Conservation (phyloP, 164 flowering plant species). For the Warburgia ugandensis region DNA sequence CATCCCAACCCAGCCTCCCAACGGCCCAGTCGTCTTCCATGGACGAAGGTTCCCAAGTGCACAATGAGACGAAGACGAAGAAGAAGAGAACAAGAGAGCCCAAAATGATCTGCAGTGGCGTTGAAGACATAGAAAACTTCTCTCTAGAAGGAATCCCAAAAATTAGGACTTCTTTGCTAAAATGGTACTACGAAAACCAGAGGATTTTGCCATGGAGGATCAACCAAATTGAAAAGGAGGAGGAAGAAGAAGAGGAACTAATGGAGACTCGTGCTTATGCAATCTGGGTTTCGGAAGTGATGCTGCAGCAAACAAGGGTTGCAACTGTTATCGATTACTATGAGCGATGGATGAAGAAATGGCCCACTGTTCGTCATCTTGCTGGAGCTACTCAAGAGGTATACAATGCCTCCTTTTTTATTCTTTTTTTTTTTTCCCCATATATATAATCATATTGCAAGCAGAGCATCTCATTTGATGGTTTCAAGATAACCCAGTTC, state of each 20-base stretch:
- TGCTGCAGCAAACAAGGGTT: constrained; percentile 88
- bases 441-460: not conserved
- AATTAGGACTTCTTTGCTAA: constrained; percentile 44
- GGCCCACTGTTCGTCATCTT: constrained; percentile 82
- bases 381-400: constrained; percentile 91
- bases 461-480: not conserved
- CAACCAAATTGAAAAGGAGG: constrained; percentile 4
- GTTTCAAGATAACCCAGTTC: not conserved
- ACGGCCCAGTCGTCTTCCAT: not conserved
- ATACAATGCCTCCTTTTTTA: not conserved
- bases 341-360: constrained; percentile 81
- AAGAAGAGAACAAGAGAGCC: not conserved
- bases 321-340: constrained; percentile 43
- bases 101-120: not conserved
- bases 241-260: constrained; percentile 9
- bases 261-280: constrained; percentile 48
- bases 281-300: constrained; percentile 96
- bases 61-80: not conserved
- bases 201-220: constrained; percentile 67
- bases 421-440: too few relatives aligned
- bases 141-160: constrained; percentile 7
- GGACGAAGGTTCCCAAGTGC: too few relatives aligned
- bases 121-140: constrained; percentile 26
- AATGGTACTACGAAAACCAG: constrained; percentile 24
- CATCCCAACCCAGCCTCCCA: not conserved